Conservation (phyloP, 1,284 basidiomycete genomes). For the Acaromyces ingoldii region DNA sequence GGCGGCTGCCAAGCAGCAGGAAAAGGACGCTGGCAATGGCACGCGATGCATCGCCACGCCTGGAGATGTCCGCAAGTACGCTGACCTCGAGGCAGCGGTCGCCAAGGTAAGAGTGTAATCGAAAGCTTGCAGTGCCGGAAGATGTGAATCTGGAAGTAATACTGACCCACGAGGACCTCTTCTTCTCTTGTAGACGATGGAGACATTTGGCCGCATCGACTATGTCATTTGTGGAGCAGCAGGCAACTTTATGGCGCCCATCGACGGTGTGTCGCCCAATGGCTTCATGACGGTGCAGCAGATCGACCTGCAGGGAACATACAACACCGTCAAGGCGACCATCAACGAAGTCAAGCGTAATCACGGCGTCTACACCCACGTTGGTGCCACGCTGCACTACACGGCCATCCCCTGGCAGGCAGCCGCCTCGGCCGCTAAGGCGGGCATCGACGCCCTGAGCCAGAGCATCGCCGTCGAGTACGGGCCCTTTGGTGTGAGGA, state of each 20-base stretch:
- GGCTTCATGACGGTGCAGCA: slow-evolving; percentile 83
- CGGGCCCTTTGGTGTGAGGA: slow-evolving; percentile 66
- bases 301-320: slow-evolving; percentile 88
- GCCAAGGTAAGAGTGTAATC: slow-evolving; percentile 48
- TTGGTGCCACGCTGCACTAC: slow-evolving; percentile 86
- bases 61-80: slow-evolving; percentile 77
- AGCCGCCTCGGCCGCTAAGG: slow-evolving; percentile 91
- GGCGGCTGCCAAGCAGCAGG: slow-evolving; percentile 67
- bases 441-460: slow-evolving; percentile 82
- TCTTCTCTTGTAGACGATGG: slow-evolving; percentile 58
- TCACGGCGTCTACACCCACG: slow-evolving; percentile 77
- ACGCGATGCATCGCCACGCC: slow-evolving; percentile 66
- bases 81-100: slow-evolving; percentile 71
- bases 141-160: background rate
- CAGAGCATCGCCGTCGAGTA: slow-evolving; percentile 68
- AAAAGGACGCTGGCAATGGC: slow-evolving; percentile 61
- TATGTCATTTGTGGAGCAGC: slow-evolving; percentile 81
- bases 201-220: slow-evolving; percentile 80
- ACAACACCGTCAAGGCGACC: slow-evolving; percentile 67
- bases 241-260: slow-evolving; percentile 50
- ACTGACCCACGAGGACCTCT: background rate
- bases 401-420: slow-evolving; percentile 82
- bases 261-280: slow-evolving; percentile 45
- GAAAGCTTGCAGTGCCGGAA: background rate
- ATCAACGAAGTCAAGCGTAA: slow-evolving; percentile 35